Evolutionary conservation across 2,329 filamentous ascomycete genomes (phyloP).

Genomic region (Parascedosporium putredinis): DNA sequence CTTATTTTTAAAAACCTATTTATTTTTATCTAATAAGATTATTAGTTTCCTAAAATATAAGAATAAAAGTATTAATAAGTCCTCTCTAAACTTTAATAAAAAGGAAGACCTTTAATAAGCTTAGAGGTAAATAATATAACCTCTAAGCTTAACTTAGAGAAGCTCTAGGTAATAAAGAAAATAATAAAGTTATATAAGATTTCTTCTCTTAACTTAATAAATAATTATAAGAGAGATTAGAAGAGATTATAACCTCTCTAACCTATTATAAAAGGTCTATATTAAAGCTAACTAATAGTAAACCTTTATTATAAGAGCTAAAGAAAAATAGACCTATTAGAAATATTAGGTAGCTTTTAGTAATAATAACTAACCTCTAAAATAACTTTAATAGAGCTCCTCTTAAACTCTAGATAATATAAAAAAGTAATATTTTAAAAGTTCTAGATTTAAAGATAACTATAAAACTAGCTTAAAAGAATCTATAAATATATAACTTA

Average conservation of each 20-base stretch:
- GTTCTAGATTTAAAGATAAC: not conserved
- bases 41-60: not conserved
- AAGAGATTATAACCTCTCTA: not conserved
- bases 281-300: not conserved
- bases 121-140: not conserved
- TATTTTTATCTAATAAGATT: not conserved
- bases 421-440: not conserved
- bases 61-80: not conserved
- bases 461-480: not conserved
- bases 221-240: not conserved
- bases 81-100: not conserved
- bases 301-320: too few species aligned
- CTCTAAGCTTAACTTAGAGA: not conserved
- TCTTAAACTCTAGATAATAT: too few species aligned
- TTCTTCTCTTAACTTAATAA: not conserved
- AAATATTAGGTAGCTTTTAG: too few species aligned
- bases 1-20: not conserved
- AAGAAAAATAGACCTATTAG: not conserved
- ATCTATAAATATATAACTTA: not conserved
- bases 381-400: too few species aligned
- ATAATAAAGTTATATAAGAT: not conserved
- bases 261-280: not conserved
- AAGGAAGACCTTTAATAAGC: not conserved
- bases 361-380: too few species aligned
- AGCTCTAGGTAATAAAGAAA: not conserved